Evolutionary conservation across 768 basidiomycete genomes (phyloP), one percentile per base, ranked within the genome.

Genomic region (Lactarius psammicola): DNA sequence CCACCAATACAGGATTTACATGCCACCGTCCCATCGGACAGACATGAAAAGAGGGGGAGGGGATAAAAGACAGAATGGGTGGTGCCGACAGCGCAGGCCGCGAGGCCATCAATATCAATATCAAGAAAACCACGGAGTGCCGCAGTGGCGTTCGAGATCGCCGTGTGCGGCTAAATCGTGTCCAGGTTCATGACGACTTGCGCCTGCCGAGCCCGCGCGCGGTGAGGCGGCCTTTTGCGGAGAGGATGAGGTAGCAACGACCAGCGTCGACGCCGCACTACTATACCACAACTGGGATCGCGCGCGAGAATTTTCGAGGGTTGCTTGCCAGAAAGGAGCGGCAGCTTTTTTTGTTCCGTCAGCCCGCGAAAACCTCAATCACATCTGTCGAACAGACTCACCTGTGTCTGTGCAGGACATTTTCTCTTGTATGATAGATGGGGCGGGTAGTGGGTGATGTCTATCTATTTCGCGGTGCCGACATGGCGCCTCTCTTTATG

Each of bases 81-180:
- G 28, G n/a, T 23, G 46, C 46, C 49, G 26, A 26, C 26, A 28
- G 49, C 23, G 26, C 13, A 6, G 26, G 23, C 3, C n/a, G 11
- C 42, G 42, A 44, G 42, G 42, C 42, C 18, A 42, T 42, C 20
- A 10, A n/a, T 11, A 49, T 49, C 46, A 40, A 18, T 18, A 57
- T 66, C 61, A 66, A 33, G 65, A 66, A 61, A 66, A 66, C 65
- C 65, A 66, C 10, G 65, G 65, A 23, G 56, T 4, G 17, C 65
- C 65, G 20, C 65, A 63, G 15, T 66, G 65, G 31, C 65, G 65
- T 59, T 66, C 65, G 11, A 66, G 34, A 28, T 66, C 57, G 51
- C 61, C 61, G 23, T 63, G 65, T 20, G 31, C 65, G 0, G 55
- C 60, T 10, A 62, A 20, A 26, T 66, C 65, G 3, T 62, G 60